Base-by-base conservation (phyloP, 2,329 filamentous ascomycete species). In the Aspergillus sclerotialis region DNA sequence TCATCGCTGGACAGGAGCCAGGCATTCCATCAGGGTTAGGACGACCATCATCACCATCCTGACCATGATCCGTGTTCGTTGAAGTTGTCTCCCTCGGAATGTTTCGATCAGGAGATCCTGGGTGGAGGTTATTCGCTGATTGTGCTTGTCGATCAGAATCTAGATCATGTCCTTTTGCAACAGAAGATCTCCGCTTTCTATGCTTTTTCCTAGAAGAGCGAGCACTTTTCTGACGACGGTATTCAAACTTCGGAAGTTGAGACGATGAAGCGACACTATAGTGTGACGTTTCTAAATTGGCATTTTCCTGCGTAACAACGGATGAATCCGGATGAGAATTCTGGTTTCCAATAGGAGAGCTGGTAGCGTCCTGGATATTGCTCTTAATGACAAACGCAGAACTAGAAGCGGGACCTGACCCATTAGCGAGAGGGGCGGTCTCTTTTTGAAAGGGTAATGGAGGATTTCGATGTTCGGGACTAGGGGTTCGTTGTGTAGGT, bases 211-310 rank as follows among this genome's bases (percentile, higher is more conserved):
- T 37, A 12, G 28, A 34, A 11, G 30, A 13, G n/a, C n/a, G n/a
- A n/a, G n/a, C n/a, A 12, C 32, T 21, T 24, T 44, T 47, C 35
- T 37, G 48, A 11, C 52, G 46, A 21, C 56, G 56, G 38, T 60
- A 66, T 46, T 63, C 53, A 37, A 65, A 66, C 28, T 55, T 56
- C 2, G 60, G 53, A 30, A 63, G 42, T 25, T 61, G 55, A 14
- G 61, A 63, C 5, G 60, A 58, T 7, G 61, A 60, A 31, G 56
- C 51, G 11, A 59, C 39, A 11, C 57, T 44, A 34, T 45, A 48
- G 31, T 59, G 39, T 4, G 56, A 61, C 7, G 37, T 43, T 7
- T 43, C 41, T 12, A 13, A 16, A 27, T 43, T 39, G 10, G 7
- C 28, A 13, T 16, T 15, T 16, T 38, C 21, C 7, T 34, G 19